Evolutionary conservation across 176 grass and related monocot genomes (phyloP).

Genomic region (Musa schizocarpa): DNA sequence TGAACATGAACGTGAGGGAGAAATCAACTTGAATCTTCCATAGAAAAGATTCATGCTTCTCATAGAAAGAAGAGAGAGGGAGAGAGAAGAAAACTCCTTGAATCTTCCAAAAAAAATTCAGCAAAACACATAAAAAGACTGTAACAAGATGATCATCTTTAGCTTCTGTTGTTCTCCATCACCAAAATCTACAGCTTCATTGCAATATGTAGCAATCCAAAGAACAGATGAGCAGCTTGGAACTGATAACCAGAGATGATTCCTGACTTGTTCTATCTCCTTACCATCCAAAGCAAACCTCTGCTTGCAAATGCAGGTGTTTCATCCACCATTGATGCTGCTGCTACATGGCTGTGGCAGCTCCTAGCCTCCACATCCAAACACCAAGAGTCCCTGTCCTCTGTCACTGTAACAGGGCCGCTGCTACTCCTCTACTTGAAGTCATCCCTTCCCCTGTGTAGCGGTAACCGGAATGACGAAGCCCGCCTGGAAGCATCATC

Average conservation of each 20-base stretch:
- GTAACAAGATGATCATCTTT: no score
- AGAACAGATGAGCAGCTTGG: no score
- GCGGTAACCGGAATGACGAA: conserved; percentile 69
- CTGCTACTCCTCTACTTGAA: conserved; percentile 9
- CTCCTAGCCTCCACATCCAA: conserved; percentile 69
- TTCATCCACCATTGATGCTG: conserved; percentile 45
- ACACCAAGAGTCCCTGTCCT: conserved; percentile 2
- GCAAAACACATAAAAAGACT: no score
- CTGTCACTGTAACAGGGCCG: conserved; percentile 49
- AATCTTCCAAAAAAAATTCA: no score
- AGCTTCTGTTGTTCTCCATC: no score
- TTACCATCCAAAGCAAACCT: conserved; percentile 72
- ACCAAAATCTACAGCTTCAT: no score
- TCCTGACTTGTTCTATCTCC: conserved; percentile 38
- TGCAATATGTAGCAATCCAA: no score
- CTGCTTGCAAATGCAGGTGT: conserved; percentile 58
- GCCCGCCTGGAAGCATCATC: conserved; percentile 39
- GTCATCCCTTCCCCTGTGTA: conserved; percentile 24
- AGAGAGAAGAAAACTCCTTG: no score
- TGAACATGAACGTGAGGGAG: no score
- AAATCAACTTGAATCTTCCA: no score
- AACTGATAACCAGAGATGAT: background rate
- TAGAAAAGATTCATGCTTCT: no score
- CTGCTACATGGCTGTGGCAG: conserved; percentile 31
- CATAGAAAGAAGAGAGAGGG: no score